Base-by-base conservation (phyloP, 805 yeast genomes). In the Hanseniaspora jakobsenii region DNA sequence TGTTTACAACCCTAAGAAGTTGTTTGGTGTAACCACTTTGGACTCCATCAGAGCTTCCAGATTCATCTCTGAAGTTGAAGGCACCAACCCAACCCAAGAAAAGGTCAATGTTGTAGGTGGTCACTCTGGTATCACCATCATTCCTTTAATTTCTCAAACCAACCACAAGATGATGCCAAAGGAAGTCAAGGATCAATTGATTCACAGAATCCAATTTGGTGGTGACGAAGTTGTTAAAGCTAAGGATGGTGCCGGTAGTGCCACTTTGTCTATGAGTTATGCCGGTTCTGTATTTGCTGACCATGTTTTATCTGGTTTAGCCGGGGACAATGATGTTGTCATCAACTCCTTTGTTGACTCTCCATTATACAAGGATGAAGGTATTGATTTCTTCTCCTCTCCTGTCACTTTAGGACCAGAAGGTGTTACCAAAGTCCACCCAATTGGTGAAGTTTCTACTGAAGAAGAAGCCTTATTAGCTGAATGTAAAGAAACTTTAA, bases 211-310 rank as follows among this genome's bases (percentile, higher is more conserved):
- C 64, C 95, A 86, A 70, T 86, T 81, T 60, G 95, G 94, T 66
- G 95, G 95, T 70, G 95, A 84, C 61, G 95, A 84, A 72, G 94
- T 84, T 54, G 94, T 84, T 56, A 72, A 82, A 69, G 94, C 94
- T 57, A 84, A 84, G 73, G 77, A 82, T 59, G 95, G 95, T 65
- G 85, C 87, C 54, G 95, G 95, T 56, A 82, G 94, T 27, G 93
- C 94, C 54, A 84, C 95, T 50, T 71, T 84, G 56, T 84, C 94
- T 51, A 84, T 84, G 94, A 94, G 94, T 48, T 82, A 77, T 63
- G 94, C 94, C 47, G 94, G 91, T 66, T 79, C 82, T 48, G 73
- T 77, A 64, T 77, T 81, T 61, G 74, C 81, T 54, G 68, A 76
- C 58, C 66, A 82, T 23, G 77, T 78, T 31, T 65, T 79, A 55